A percentile compares a stretch with the other conserved stretches of the same genome.
Evolutionary conservation across 352 stramenopile species (phyloP).

Genomic region (Phytophthora rubi): DNA sequence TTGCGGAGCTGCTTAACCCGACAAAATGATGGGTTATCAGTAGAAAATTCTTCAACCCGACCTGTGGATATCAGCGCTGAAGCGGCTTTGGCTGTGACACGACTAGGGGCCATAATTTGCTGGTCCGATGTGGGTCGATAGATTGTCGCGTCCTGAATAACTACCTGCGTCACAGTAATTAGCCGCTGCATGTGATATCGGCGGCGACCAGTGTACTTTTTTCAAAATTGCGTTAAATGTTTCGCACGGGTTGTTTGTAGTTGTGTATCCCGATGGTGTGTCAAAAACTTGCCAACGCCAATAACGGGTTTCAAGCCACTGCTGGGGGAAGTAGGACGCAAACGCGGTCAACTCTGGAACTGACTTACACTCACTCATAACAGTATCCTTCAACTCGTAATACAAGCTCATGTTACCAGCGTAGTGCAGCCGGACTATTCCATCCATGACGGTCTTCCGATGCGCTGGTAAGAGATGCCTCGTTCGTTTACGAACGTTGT

Average conservation of each 20-base stretch:
- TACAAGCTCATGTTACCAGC: not conserved
- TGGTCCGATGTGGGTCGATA: not conserved
- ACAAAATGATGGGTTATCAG: not conserved
- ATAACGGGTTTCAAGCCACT: constrained; percentile 3
- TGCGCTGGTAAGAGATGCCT: not conserved
- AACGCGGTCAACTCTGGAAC: not conserved
- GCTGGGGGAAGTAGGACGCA: not conserved
- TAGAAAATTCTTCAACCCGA: not conserved
- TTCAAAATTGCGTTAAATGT: constrained; percentile 8
- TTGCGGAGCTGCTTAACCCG: not conserved
- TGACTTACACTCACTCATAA: not conserved
- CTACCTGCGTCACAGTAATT: not conserved
- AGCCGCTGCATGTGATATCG: constrained; percentile 2
- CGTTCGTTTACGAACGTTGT: constrained; percentile 10
- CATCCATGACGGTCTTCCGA: not conserved
- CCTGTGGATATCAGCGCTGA: not conserved
- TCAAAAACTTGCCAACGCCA: constrained; percentile 5
- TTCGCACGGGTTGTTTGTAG: constrained; percentile 8
- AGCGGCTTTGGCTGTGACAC: not conserved
- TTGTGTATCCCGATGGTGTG: not conserved
- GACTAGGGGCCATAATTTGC: not conserved
- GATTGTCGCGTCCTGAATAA: not conserved
- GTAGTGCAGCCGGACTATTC: not conserved
- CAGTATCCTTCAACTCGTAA: not conserved
- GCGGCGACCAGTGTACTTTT: not conserved